Evolutionary conservation across 1,284 basidiomycete genomes (phyloP), one percentile per base, ranked within the genome.

Genomic region (Prillingera fragicola): DNA sequence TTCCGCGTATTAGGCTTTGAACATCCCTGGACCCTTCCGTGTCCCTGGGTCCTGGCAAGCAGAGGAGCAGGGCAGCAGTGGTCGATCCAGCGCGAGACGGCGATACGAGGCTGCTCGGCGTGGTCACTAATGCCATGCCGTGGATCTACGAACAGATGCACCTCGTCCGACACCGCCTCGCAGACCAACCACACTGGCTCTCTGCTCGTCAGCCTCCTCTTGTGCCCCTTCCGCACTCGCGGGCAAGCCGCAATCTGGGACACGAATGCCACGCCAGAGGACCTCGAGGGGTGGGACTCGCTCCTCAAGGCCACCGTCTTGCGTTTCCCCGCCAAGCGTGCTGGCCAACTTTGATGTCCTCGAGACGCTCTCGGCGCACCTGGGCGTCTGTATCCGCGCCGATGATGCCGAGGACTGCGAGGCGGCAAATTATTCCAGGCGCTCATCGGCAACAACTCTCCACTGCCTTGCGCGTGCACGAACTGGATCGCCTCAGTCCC

Each of bases 331-430:
- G 56, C 58, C 10, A 59, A 57, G 37, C 36, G 49, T 8, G 55
- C 56, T 5, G 61, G 58, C 56, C n/a, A 63, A 65, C 39, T 41
- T 54, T 29, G 63, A 60, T 21, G 54, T 65, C 4, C 43, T 65
- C 32, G 63, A 65, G 33, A 42, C 52, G 21, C 40, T 65, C 10
- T 57, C 63, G 10, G 61, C 49, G 13, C 61, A 62, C 44, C 31
- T 65, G 25, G 28, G 27, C 14, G 63, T 60, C 35, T 59, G 49
- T 38, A 34, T 59, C 5, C 43, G 47, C 14, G 22, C 10, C 8
- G 12, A 19, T 13, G 27, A 17, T 9, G 18, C 3, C 22, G 7
- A n/a, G 8, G 26, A 17, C 25, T 17, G 13, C 7, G 13, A 23
- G 40, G 38, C 50, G 47, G 50, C 38, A 8, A 10, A n/a, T n/a